Base-by-base conservation (phyloP, 2,329 filamentous ascomycete species). In the Thelonectria discophora region DNA sequence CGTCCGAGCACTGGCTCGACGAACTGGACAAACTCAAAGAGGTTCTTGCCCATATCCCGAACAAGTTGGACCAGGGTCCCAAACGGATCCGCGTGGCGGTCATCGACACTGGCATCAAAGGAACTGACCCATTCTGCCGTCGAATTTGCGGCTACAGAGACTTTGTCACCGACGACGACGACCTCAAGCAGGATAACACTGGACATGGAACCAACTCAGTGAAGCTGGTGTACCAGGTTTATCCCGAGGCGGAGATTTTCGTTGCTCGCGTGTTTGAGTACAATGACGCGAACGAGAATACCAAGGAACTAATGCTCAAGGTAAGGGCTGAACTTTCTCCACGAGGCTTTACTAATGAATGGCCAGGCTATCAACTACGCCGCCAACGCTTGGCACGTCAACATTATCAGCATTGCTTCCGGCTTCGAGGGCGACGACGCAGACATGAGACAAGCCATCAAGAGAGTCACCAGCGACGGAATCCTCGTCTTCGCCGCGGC, bases 381-480 rank as follows among this genome's bases (percentile, higher is more conserved):
- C 13, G 34, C 52, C 12, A 32, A 57, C 10, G 13, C 24, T 8
- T 61, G 54, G 62, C n/a, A 64, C 3, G 58, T 21, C 4, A 54
- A 64, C 21, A 47, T 64, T n/a, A 62, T 64, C 32, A 55, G 43
- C 1, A 64, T 64, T 1, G 54, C 62, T 7, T 64, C 53, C 1
- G 62, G 62, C 8, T 64, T 64, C 17, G 54, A 64, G 13, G 7
- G 13, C 43, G 54, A 58, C 0, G 54, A 64, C 12, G 15, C 17
- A 4, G 1, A 12, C 2, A 55, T 62, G 54, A 21, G 54, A 15
- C 40, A n/a, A 27, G 58, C 50, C 0, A 64, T 64, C 15, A 55
- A 62, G 2, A 27, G 15, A 40, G 62, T 40, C 10, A 18, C 49
- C 2, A 54, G 40, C 15, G 58, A 58, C 32, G 55, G 55, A 0